Base-by-base conservation (phyloP, 164 flowering plant genomes). In the Magnolia changhungtana region DNA sequence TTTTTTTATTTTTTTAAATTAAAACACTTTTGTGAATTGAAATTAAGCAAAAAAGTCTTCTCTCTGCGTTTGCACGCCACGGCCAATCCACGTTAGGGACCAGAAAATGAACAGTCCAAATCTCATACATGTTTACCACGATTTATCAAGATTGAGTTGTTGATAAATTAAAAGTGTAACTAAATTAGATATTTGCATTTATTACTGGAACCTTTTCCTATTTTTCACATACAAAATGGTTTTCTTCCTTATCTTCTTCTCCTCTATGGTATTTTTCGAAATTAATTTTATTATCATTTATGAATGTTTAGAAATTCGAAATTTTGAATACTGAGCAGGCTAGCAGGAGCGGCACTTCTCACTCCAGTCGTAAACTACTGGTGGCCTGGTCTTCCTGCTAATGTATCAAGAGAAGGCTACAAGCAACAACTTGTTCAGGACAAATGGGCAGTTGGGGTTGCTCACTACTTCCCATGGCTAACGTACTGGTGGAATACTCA, bases 401-500 rank as follows among this genome's bases (percentile, higher is more conserved):
- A 89, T 80, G 71, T 92, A 76, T 84, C 95, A 14, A 87, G 65
- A 18, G 89, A 88, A 78, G 92, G 87, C 7, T 90, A 75, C 76
- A 3, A 81, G 51, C 70, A 80, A 73, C 92, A 86, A 69, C 70
- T 81, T 7, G 58, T 31, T 8, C 87, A 69, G 37, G 96, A 93
- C 80, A 93, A 90, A 78, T 90, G 96, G 95, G 74, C 89, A 1
- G 76, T 88, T 31, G 77, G 93, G 51, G 90, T 95, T 24, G 80
- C 84, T 78, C 98, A 92, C 77, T 85, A 95, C 70, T 31, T 83
- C 1, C 97, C 97, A 1, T 90, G 92, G 90, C 89, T 92, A 3
- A 85, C 86, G 8, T 85, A 92, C 82, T 94, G 95, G 97, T 94
- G 98, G 98, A 89, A 87, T 83, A 89, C 94, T 55, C 97, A 90